Percentiles rank a stretch among this genome's conserved stretches.
These are phyloP conservation scores for Vanilla planifolia DNA, from an alignment of 106 monocot genomes.

Conservation along the genomic window DNA sequence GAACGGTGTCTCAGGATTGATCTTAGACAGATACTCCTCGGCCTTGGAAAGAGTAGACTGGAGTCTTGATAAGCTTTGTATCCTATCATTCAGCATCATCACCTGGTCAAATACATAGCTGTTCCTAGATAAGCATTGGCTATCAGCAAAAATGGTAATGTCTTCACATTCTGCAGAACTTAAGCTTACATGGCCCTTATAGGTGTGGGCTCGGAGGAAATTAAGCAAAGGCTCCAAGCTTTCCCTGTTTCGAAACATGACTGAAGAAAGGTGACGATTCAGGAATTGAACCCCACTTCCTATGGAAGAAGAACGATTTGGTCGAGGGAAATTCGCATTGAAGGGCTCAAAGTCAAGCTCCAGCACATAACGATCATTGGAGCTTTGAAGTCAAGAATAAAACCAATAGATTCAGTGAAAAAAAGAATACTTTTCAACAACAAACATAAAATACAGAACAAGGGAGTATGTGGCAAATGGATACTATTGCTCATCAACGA, in stretches of 20 bases:
- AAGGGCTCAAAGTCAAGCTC: slow-evolving; percentile 97
- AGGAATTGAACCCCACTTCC: slow-evolving; percentile 97
- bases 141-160: background rate
- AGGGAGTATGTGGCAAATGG: background rate
- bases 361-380: slow-evolving; percentile 44
- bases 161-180: background rate
- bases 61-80: slow-evolving; percentile 63
- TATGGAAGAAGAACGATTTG: slow-evolving; percentile 74
- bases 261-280: slow-evolving; percentile 80
- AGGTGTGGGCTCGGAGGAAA: slow-evolving; percentile 78
- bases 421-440: background rate
- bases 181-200: slow-evolving; percentile 76
- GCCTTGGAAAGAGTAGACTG: slow-evolving; percentile 65
- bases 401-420: background rate
- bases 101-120: slow-evolving; percentile 28
- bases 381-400: slow-evolving; percentile 19
- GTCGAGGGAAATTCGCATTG: slow-evolving; percentile 62
- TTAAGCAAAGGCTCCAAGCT: slow-evolving; percentile 75
- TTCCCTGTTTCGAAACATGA: slow-evolving; percentile 87
- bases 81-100: slow-evolving; percentile 93
- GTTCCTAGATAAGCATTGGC: slow-evolving; percentile 1
- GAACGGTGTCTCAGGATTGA: slow-evolving; percentile 47
- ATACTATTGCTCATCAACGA: slow-evolving; percentile 57
- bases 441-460: background rate
- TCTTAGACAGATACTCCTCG: slow-evolving; percentile 67